Percentiles rank a stretch among this genome's conserved stretches.
Conservation (phyloP, 2,329 filamentous ascomycete genomes). For the Aciculosporium take region DNA sequence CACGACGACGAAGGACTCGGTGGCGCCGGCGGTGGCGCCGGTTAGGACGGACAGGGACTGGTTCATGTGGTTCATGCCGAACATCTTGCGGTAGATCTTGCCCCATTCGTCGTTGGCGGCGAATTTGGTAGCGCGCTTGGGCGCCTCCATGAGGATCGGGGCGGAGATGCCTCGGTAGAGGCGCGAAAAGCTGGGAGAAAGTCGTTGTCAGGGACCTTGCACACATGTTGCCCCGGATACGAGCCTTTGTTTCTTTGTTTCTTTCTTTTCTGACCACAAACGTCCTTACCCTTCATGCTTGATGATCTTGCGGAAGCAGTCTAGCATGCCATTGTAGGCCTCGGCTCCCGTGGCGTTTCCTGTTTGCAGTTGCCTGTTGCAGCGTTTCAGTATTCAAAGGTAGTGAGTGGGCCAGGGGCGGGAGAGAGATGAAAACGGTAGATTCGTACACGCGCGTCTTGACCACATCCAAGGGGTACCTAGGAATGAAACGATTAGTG, state of each 20-base stretch:
- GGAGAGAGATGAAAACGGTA: slow-evolving; percentile 4
- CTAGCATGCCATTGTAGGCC: slow-evolving; percentile 89
- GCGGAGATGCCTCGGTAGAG: slow-evolving; percentile 92
- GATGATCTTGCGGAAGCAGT: slow-evolving; percentile 96
- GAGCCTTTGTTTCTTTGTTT: no score
- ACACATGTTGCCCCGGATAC: no score
- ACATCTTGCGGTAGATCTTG: slow-evolving; percentile 76
- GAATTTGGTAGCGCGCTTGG: slow-evolving; percentile 94
- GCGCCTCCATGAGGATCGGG: slow-evolving; percentile 92
- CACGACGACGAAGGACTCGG: slow-evolving; percentile 91
- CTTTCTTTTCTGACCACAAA: no score
- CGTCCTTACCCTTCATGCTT: slow-evolving; percentile 79
- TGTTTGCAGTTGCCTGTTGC: slow-evolving; percentile 68
- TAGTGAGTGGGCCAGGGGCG: neutral
- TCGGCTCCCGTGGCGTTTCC: slow-evolving; percentile 60
- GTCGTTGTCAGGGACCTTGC: no score
- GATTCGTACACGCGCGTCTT: slow-evolving; percentile 82
- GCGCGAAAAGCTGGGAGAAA: slow-evolving; percentile 52
- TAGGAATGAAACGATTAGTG: slow-evolving; percentile 22
- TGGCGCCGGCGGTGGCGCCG: slow-evolving; percentile 86
- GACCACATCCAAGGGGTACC: slow-evolving; percentile 97
- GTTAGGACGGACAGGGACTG: slow-evolving; percentile 86
- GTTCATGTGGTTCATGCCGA: slow-evolving; percentile 76
- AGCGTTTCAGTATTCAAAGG: slow-evolving; percentile 11
- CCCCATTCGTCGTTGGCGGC: slow-evolving; percentile 99